Percentiles rank a stretch among this genome's conserved stretches.
Conservation (phyloP, 768 basidiomycete genomes). For the Agaricus subrufescens region DNA sequence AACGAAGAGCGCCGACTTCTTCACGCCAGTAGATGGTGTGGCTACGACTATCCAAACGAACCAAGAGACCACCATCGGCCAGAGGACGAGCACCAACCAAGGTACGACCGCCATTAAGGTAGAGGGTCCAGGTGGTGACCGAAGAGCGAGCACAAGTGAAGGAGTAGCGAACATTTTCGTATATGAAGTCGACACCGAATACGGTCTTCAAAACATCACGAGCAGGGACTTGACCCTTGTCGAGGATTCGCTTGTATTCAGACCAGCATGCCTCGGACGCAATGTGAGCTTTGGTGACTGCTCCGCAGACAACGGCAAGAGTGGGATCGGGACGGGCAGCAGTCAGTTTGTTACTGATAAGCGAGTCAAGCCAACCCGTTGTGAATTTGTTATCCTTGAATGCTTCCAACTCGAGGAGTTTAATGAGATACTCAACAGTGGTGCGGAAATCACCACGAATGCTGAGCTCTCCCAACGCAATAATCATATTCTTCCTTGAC, state of each 20-base stretch:
- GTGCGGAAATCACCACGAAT: constrained; percentile 99
- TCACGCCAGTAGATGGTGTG: constrained; percentile 98
- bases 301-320: constrained; percentile 93
- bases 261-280: constrained; percentile 85
- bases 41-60: constrained; percentile 88
- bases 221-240: constrained; percentile 97
- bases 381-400: constrained; percentile 98
- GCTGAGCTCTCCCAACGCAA: constrained; percentile 95
- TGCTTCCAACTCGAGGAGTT: constrained; percentile 89
- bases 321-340: constrained; percentile 93
- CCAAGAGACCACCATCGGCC: constrained; percentile 91
- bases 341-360: constrained; percentile 96
- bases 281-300: constrained; percentile 91
- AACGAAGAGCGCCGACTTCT: constrained; percentile 88
- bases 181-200: constrained; percentile 95
- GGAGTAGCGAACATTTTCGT: constrained; percentile 91
- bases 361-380: constrained; percentile 96
- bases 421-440: constrained; percentile 99
- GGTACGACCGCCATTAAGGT: constrained; percentile 92
- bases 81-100: constrained; percentile 89
- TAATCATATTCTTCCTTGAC: constrained; percentile 98
- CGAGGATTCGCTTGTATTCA: constrained; percentile 92
- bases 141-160: constrained; percentile 95
- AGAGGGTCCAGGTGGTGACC: constrained; percentile 85
- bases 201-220: constrained; percentile 95